Conservation (phyloP, 352 stramenopile species). For the Globisporangium heterothallicum region DNA sequence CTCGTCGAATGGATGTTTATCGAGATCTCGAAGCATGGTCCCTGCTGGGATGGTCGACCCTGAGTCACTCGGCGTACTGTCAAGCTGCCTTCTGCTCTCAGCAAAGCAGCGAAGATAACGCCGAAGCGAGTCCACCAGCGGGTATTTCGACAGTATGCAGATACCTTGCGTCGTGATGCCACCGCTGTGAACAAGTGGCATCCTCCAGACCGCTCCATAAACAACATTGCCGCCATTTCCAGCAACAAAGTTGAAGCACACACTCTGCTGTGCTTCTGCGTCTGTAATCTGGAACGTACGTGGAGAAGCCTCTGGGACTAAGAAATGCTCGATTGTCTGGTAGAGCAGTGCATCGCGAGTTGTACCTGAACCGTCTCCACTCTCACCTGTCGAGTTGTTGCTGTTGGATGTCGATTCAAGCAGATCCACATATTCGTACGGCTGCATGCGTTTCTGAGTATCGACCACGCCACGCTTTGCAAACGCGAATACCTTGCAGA, state of each 20-base stretch:
- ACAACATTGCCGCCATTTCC: slow-evolving; percentile 26
- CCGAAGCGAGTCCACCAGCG: slow-evolving; percentile 44
- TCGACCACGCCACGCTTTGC: slow-evolving; percentile 4
- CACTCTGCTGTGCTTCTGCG: slow-evolving; percentile 3
- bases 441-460: neutral
- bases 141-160: slow-evolving; percentile 49
- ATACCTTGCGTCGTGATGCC: slow-evolving; percentile 21
- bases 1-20: neutral
- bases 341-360: slow-evolving; percentile 9
- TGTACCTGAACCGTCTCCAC: neutral
- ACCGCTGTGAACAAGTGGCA: slow-evolving; percentile 4
- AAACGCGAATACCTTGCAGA: slow-evolving; percentile 23
- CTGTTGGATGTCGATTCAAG: neutral
- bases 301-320: slow-evolving; percentile 27
- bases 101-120: slow-evolving; percentile 27
- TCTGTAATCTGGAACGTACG: slow-evolving; percentile 12
- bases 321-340: slow-evolving; percentile 35
- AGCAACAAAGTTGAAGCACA: slow-evolving; percentile 57
- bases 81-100: slow-evolving; percentile 1
- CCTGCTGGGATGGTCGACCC: neutral
- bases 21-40: neutral
- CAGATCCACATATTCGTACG: slow-evolving; percentile 3
- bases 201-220: slow-evolving; percentile 41
- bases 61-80: too few relatives aligned
- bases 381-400: neutral